Base-by-base conservation (phyloP, 352 stramenopile genomes). In the Peronospora destructor region DNA sequence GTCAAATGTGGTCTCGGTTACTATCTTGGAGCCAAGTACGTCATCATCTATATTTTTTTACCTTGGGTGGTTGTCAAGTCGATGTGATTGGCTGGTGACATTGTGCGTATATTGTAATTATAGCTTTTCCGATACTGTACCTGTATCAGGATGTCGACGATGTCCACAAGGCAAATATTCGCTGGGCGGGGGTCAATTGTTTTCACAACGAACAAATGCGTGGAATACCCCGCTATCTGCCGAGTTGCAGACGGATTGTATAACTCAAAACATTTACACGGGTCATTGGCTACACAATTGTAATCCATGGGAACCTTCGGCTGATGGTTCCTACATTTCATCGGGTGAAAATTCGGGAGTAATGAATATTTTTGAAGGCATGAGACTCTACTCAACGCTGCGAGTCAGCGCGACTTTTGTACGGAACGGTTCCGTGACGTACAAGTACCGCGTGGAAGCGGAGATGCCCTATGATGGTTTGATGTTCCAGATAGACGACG, bases 21-120 rank as follows among this genome's bases (percentile, higher is more conserved):
- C 36, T 86, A 80, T 38, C 75, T 92, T 7, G 81, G 77, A 13
- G 78, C 73, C 56, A 89, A 92, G 77, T 89, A 68, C 44, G 75
- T 75, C 32, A 34, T 36, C 13, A 45, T 19, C 12, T 17, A 8
- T 26, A 4, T 4, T 5, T 43, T 8, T n/a, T 30, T 3, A 4
- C 23, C 3, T 26, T 26, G 19, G 3, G 19, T 23, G 19, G 19
- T 23, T 3, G 2, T 26, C 23, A 23, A 0, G 6, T 26, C 2
- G 12, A 23, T 41, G 9, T 4, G 17, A 29, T 29, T 43, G 23
- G 23, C 23, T 26, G 4, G 5, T 26, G 4, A 26, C 19, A 0
- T 43, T 34, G n/a, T 45, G 2, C 7, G 5, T 43, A 0, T 43
- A 4, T 41, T 19, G 19, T 33, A 2, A 39, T 43, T 57, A 6